phyloP scores from a whole-genome alignment of 495 filamentous ascomycete genomes.

The Evansstolkia leycettana region DNA sequence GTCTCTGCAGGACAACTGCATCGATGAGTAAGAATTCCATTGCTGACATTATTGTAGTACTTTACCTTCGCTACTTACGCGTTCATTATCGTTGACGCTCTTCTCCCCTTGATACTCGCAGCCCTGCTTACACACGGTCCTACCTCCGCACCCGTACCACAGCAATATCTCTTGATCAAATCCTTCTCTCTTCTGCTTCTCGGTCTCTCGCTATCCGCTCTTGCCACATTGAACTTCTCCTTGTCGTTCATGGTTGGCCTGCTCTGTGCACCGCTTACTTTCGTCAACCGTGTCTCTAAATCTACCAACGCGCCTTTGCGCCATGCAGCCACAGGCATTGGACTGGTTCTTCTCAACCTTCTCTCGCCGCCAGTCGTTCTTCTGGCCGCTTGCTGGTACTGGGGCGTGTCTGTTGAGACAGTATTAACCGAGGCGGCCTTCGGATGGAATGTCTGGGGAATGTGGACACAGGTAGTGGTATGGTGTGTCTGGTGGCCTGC shows the following conservation, averaged over 20 bases:
- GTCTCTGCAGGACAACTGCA: too few relatives aligned
- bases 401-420: slow-evolving; percentile 34
- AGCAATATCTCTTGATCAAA: slow-evolving; percentile 68
- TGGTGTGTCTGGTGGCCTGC: slow-evolving; percentile 99
- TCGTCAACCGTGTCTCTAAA: slow-evolving; percentile 41
- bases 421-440: slow-evolving; percentile 68
- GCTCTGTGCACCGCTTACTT: slow-evolving; percentile 61
- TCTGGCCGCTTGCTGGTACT: slow-evolving; percentile 36
- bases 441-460: slow-evolving; percentile 83
- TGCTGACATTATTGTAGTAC: slow-evolving; percentile 33
- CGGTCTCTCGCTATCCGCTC: slow-evolving; percentile 79
- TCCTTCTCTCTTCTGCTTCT: slow-evolving; percentile 86
- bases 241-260: slow-evolving; percentile 80
- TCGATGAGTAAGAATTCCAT: too few relatives aligned
- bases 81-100: slow-evolving; percentile 44
- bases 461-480: slow-evolving; percentile 81
- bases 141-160: slow-evolving; percentile 40
- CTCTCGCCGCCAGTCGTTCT: slow-evolving; percentile 57
- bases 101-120: slow-evolving; percentile 45
- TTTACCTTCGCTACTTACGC: slow-evolving; percentile 36
- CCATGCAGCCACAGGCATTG: slow-evolving; percentile 11
- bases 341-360: slow-evolving; percentile 36
- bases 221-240: slow-evolving; percentile 94
- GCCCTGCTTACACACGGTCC: slow-evolving; percentile 41
- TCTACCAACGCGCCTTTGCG: slow-evolving; percentile 8